Conservation (phyloP, 2,329 filamentous ascomycete species). For the Erysiphe pulchra region DNA sequence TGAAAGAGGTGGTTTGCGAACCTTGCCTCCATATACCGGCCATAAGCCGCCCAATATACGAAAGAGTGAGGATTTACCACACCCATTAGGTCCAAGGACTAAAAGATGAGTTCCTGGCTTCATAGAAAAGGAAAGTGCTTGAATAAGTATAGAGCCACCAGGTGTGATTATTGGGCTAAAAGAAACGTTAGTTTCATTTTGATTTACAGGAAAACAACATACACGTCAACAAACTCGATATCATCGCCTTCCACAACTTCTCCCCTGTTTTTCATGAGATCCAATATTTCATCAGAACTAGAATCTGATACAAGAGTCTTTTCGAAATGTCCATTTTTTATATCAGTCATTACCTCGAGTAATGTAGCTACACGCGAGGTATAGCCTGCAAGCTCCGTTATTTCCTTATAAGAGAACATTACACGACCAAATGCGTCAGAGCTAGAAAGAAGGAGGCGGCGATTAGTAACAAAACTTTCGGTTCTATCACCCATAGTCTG, state of each 20-base stretch:
- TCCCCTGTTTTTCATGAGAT: constrained; percentile 60
- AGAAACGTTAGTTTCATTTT: too few relatives aligned
- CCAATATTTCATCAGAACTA: constrained; percentile 55
- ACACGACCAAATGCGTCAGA: constrained; percentile 88
- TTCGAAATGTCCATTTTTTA: constrained; percentile 71
- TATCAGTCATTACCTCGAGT: constrained; percentile 83
- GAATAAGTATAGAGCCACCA: constrained; percentile 80
- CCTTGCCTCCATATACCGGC: constrained; percentile 89
- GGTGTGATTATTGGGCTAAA: constrained; percentile 69
- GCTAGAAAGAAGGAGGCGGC: constrained; percentile 71
- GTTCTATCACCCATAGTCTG: constrained; percentile 41
- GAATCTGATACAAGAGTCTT: constrained; percentile 90
- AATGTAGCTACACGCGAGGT: constrained; percentile 78
- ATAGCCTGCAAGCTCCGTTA: constrained; percentile 86
- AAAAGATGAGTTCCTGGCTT: constrained; percentile 71
- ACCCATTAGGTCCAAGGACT: constrained; percentile 83
- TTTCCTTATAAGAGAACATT: constrained; percentile 96
- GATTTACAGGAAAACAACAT: constrained; percentile 12
- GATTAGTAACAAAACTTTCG: constrained; percentile 74
- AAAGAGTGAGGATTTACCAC: constrained; percentile 89
- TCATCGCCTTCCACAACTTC: constrained; percentile 57
- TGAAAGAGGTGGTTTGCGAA: constrained; percentile 71
- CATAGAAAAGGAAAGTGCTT: constrained; percentile 66
- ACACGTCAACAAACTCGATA: constrained; percentile 67
- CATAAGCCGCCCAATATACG: constrained; percentile 86